Conservation (phyloP, 192 early-diverging fungal species). For the Mortierella alpina region DNA sequence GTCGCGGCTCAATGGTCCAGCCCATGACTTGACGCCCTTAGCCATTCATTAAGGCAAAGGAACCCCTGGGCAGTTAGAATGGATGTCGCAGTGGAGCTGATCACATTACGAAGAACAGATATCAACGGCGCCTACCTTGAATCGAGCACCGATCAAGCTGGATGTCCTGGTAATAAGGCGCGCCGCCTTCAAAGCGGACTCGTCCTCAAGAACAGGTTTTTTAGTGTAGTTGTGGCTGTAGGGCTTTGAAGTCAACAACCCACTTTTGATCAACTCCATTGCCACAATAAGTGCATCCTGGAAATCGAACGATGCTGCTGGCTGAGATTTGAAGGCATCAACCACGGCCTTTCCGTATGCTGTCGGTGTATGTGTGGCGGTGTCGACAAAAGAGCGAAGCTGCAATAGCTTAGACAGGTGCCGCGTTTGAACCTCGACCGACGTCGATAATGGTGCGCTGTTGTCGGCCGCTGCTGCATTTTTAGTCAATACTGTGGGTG, state of each 20-base stretch:
- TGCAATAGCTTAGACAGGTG: slow-evolving; percentile 44
- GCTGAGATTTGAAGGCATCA: slow-evolving; percentile 29
- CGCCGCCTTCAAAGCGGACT: slow-evolving; percentile 44
- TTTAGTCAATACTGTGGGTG: slow-evolving; percentile 15
- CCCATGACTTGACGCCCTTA: slow-evolving; percentile 60
- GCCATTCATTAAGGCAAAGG: neutral
- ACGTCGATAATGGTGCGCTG: slow-evolving; percentile 2
- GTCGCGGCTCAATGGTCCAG: slow-evolving; percentile 75
- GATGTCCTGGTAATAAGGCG: slow-evolving; percentile 63
- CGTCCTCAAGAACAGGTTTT: slow-evolving; percentile 52
- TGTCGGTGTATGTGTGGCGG: slow-evolving; percentile 47
- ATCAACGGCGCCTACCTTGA: slow-evolving; percentile 56
- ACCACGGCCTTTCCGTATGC: slow-evolving; percentile 57
- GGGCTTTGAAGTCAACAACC: slow-evolving; percentile 57
- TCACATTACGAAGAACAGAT: neutral
- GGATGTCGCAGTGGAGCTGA: neutral
- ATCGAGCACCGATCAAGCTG: slow-evolving; percentile 63
- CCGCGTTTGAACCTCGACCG: slow-evolving; percentile 25
- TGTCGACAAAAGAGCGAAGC: slow-evolving; percentile 48
- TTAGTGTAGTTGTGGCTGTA: slow-evolving; percentile 60
- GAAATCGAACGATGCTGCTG: slow-evolving; percentile 21
- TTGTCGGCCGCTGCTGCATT: slow-evolving; percentile 8
- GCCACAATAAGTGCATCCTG: slow-evolving; percentile 66
- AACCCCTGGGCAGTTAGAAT: neutral
- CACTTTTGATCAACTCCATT: slow-evolving; percentile 63